Evolutionary conservation across 169 alveolate species (phyloP).

Genomic region (Plasmodium yoelii): DNA sequence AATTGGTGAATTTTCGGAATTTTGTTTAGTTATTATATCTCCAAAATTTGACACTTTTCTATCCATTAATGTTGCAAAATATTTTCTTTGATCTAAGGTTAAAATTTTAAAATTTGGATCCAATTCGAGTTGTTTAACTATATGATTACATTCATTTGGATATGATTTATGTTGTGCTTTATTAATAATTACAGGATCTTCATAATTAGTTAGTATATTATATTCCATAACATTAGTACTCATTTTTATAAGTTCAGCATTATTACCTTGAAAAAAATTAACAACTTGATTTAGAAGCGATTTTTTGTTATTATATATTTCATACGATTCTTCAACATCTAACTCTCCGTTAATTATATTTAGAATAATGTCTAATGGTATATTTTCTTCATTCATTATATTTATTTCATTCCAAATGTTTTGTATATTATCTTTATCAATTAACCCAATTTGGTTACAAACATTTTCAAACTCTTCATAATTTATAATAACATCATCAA

Average conservation of each 20-base stretch:
- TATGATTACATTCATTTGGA: conserved; percentile 40
- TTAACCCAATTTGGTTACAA: conserved; percentile 48
- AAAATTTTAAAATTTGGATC: conserved; percentile 45
- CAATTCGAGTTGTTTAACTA: conserved; percentile 37
- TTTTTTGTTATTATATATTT: conserved; percentile 30
- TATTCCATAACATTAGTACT: conserved; percentile 45
- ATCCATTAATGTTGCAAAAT: conserved; percentile 72
- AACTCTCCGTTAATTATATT: conserved; percentile 66
- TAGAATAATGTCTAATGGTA: conserved; percentile 63
- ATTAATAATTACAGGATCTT: conserved; percentile 66
- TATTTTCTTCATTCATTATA: conserved; percentile 63
- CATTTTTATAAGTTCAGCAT: conserved; percentile 42
- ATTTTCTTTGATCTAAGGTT: conserved; percentile 74
- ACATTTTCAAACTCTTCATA: conserved; percentile 36
- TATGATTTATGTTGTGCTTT: conserved; percentile 60
- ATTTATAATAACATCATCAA: conserved; percentile 16
- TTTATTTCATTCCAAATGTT: conserved; percentile 69
- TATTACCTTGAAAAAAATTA: conserved; percentile 67
- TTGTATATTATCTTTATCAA: conserved; percentile 22
- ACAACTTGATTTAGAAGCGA: conserved; percentile 72
- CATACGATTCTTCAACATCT: conserved; percentile 54
- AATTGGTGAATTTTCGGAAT: conserved; percentile 39
- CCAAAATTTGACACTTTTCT: conserved; percentile 23
- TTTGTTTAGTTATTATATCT: conserved; percentile 32
- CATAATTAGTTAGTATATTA: conserved; percentile 35